These are phyloP conservation scores for Brachypodium distachyon DNA, from an alignment of 202 grass and related monocot species.

Conservation along the genomic window DNA sequence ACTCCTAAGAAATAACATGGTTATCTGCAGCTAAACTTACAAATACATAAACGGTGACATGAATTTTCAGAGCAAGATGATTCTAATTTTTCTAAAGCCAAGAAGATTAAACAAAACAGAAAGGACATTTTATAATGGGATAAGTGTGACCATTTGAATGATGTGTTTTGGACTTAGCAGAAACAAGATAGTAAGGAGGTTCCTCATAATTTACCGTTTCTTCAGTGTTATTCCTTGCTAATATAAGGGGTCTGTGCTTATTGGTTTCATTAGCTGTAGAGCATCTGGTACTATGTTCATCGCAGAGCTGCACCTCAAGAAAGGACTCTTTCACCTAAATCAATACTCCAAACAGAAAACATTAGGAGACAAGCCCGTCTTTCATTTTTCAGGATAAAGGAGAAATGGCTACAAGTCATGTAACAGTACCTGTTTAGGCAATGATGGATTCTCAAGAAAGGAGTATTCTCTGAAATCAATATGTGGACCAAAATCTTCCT, in stretches of 20 bases:
- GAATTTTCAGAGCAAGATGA: background rate
- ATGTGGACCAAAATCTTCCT: constrained; percentile 72
- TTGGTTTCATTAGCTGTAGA: constrained; percentile 32
- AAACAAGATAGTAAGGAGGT: background rate
- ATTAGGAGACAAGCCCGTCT: constrained; percentile 11
- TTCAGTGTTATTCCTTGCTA: constrained; percentile 75
- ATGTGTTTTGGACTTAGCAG: background rate
- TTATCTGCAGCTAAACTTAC: background rate
- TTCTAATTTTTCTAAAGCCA: background rate
- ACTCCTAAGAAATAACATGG: background rate
- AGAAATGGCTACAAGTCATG: constrained; percentile 4
- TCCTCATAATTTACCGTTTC: constrained; percentile 51
- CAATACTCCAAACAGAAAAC: constrained; percentile 20
- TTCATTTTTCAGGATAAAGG: background rate
- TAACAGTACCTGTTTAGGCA: constrained; percentile 61
- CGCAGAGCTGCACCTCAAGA: constrained; percentile 63
- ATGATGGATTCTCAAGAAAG: constrained; percentile 84
- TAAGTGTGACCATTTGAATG: background rate
- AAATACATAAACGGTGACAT: too few relatives aligned
- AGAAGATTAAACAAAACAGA: background rate
- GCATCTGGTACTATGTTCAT: constrained; percentile 46
- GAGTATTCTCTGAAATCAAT: constrained; percentile 97
- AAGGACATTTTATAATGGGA: background rate
- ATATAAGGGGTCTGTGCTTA: constrained; percentile 36
- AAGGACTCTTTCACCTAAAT: constrained; percentile 83